These are phyloP conservation scores for Martiniozyma abietophila DNA, from an alignment of 805 yeast genomes.

Conservation along the genomic window DNA sequence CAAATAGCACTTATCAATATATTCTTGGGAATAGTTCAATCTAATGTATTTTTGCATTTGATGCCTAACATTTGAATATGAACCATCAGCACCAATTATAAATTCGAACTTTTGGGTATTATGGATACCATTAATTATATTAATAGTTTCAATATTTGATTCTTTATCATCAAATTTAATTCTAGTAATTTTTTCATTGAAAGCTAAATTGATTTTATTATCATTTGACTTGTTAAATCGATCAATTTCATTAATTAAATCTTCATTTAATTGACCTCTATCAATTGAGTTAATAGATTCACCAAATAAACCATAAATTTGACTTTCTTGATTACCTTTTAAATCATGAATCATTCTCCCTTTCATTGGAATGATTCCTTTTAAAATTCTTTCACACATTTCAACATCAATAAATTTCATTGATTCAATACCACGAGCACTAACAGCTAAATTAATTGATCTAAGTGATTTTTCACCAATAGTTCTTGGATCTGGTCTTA, in stretches of 20 bases:
- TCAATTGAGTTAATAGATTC: constrained; percentile 83
- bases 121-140: constrained; percentile 4
- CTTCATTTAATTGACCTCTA: constrained; percentile 57
- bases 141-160: neutral
- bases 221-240: constrained; percentile 23
- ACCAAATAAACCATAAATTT: constrained; percentile 71
- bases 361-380: constrained; percentile 69
- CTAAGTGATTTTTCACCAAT: constrained; percentile 28
- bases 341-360: constrained; percentile 84
- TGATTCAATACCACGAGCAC: constrained; percentile 72
- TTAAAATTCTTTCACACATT: constrained; percentile 47
- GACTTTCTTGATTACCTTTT: constrained; percentile 55
- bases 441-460: constrained; percentile 84
- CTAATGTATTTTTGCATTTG: constrained; percentile 58
- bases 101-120: constrained; percentile 36
- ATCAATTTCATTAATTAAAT: constrained; percentile 56
- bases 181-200: constrained; percentile 46
- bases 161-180: constrained; percentile 24
- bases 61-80: constrained; percentile 63
- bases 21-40: constrained; percentile 66
- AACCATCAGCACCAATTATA: constrained; percentile 80
- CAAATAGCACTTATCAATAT: constrained; percentile 74
- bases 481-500: constrained; percentile 56
- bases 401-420: constrained; percentile 50
- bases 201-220: constrained; percentile 33